Base-by-base conservation (phyloP, 352 stramenopile species). In the Globisporangium nagaii region DNA sequence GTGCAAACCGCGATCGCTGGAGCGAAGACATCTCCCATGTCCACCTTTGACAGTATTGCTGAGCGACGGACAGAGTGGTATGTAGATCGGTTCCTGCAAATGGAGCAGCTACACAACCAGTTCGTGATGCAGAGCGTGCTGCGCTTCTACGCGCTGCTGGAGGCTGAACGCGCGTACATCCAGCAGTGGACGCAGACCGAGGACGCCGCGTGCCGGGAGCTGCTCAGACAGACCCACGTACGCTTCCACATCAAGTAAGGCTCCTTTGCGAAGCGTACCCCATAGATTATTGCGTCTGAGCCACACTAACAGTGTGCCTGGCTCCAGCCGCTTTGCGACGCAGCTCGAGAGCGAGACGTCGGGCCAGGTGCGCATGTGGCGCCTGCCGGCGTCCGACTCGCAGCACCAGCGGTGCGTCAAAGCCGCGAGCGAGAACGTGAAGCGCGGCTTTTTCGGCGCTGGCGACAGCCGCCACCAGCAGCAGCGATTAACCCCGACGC, bases 401-500 rank as follows among this genome's bases (percentile, higher is more conserved):
- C 84, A 92, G 53, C 59, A 76, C 9, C 54, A 64, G 28, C 72
- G 84, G 4, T 93, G 84, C 39, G 53, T 73, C 6, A 85, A 84
- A 25, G 84, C 81, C 4, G 75, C 84, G 10, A 77, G 63, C 1
- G 77, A 92, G 52, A 93, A 93, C 49, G 58, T 88, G 9, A 87
- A 86, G 54, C 68, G 65, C 7, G 42, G 53, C 13, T 86, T 88
- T 44, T 75, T 86, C 34, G 31, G 50, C 25, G 8, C 31, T 17
- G 5, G n/a, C 10, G 8, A 34, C 8, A 15, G 19, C 13, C n/a
- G n/a, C n/a, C 54, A 41, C 0, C 53, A 22, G 19, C 11, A 31
- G 35, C 10, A 13, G 2, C 32, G 1, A 11, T 15, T 15, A 43
- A 11, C 13, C 15, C 43, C 30, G 9, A 20, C 31, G 1, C 34